These are phyloP conservation scores for Penicillium fuscoglaucum DNA, from an alignment of 2,329 filamentous ascomycete species.

Conservation along the genomic window DNA sequence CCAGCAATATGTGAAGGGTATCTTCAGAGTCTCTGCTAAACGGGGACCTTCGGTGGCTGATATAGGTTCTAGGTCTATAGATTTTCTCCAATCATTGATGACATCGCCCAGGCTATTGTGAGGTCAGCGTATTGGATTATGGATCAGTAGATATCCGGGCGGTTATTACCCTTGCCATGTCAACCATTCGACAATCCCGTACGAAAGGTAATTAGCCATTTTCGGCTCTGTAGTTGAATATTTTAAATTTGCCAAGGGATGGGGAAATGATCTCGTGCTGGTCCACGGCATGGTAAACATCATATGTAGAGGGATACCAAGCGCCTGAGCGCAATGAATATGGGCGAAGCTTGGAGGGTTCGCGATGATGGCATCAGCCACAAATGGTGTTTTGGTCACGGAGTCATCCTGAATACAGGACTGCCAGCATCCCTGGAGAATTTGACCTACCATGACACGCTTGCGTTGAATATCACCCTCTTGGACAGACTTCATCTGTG, in stretches of 20 bases:
- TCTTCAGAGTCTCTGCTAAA: slow-evolving; percentile 33
- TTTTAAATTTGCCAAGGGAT: slow-evolving; percentile 50
- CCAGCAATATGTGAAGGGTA: slow-evolving; percentile 46
- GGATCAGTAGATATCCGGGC: background rate
- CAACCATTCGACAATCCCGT: slow-evolving; percentile 46
- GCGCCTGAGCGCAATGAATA: slow-evolving; percentile 50
- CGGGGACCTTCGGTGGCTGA: slow-evolving; percentile 33
- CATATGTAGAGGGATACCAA: slow-evolving; percentile 50
- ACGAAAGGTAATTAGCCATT: slow-evolving; percentile 45
- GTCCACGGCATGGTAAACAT: slow-evolving; percentile 54
- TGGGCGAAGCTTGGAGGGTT: slow-evolving; percentile 53
- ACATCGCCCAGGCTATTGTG: slow-evolving; percentile 39
- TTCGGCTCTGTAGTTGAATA: slow-evolving; percentile 33
- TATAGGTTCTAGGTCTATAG: slow-evolving; percentile 40
- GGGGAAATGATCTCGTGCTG: slow-evolving; percentile 43
- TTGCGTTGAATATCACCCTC: slow-evolving; percentile 27
- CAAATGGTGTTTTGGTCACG: slow-evolving; percentile 39
- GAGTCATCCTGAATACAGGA: slow-evolving; percentile 31
- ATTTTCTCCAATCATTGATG: slow-evolving; percentile 42
- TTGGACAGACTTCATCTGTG: slow-evolving; percentile 31
- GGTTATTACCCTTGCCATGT: slow-evolving; percentile 47
- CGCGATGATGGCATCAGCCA: slow-evolving; percentile 53
- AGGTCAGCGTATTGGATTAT: background rate
- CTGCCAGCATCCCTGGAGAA: slow-evolving; percentile 36
- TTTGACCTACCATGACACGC: slow-evolving; percentile 30